Evolutionary conservation across 805 yeast species (phyloP).

Genomic region (Sugiyamaella americana): DNA sequence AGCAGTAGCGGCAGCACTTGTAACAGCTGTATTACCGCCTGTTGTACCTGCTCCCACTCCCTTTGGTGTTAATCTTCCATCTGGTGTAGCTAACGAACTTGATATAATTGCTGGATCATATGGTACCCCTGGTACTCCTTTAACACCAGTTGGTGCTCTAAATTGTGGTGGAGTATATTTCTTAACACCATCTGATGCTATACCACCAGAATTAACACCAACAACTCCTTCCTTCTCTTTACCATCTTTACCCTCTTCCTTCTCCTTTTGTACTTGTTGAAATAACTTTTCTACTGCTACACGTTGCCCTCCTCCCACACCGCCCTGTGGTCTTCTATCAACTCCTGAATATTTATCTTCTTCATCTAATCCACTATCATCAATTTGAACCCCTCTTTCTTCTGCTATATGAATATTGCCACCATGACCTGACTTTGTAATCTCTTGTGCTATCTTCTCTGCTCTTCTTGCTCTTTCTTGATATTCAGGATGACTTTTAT

Average conservation of each 20-base stretch:
- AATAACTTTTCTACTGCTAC: not conserved
- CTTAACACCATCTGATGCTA: slow-evolving; percentile 2
- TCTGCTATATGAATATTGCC: slow-evolving; percentile 82
- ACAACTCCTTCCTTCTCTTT: not conserved
- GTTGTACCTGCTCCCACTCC: not conserved
- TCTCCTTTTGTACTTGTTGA: not conserved
- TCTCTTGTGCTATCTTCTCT: slow-evolving; percentile 73
- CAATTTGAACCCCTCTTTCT: slow-evolving; percentile 73
- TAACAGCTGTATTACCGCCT: not conserved
- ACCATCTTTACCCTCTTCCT: not conserved
- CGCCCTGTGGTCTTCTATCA: slow-evolving; percentile 38
- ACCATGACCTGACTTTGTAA: slow-evolving; percentile 56
- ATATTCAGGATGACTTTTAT: slow-evolving; percentile 70
- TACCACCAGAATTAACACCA: not conserved
- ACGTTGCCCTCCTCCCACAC: not conserved
- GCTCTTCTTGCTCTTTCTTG: slow-evolving; percentile 61
- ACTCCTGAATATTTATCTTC: slow-evolving; percentile 97
- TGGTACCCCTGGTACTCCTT: slow-evolving; percentile 31
- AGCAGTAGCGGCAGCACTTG: slow-evolving; percentile 1
- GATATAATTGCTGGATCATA: slow-evolving; percentile 65
- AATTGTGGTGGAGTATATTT: slow-evolving; percentile 24
- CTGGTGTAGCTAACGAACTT: slow-evolving; percentile 20
- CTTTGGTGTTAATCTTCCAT: slow-evolving; percentile 8
- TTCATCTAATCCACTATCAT: slow-evolving; percentile 86
- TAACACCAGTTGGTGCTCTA: slow-evolving; percentile 24